Base-by-base conservation (phyloP, 2,329 filamentous ascomycete species). In the Epicoccum nigrum region DNA sequence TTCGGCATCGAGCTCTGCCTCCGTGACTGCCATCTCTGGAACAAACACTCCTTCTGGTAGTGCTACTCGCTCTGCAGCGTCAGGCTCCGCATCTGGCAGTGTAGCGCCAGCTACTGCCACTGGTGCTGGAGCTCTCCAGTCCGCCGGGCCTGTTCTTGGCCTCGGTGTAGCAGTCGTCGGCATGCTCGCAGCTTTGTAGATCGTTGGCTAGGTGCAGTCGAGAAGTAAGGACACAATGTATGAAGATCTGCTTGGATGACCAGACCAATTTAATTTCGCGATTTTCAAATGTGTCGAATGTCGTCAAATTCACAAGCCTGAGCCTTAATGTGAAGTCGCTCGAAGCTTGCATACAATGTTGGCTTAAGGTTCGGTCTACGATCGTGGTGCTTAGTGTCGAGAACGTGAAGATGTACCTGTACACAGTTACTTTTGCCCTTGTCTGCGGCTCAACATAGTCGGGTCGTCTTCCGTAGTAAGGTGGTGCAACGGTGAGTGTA, bases 81-180 rank as follows among this genome's bases (percentile, higher is more conserved):
- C 23, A 7, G 23, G 23, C 23, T 25, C 23, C 9, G 23, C 51
- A 12, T 41, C 54, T 30, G 23, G 48, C 44, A 38, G 34, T 33
- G 37, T 27, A 27, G 27, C 33, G 13, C 46, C 55, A 4, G 40
- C 56, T 30, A 27, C 47, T 39, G 51, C 51, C 17, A 58, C 62
- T 15, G 64, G 55, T 31, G 64, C 56, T 31, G 65, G 62, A n/a
- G 49, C 64, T 27, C 32, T 62, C 19, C 60, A 60, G 21, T 61
- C 61, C 30, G 59, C 64, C 13, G 60, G 59, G 15, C 54, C 58
- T 43, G 57, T 58, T 9, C 40, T 68, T 32, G 64, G 65, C 23
- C 44, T 69, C 45, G 64, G 65, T 25, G 28, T 66, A 13, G 67
- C 59, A 4, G 53, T 69, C 34, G 60, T 65, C 34, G 67, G 67